Percentiles rank a stretch among this genome's conserved stretches.
Evolutionary conservation across 805 yeast species (phyloP).

Genomic region (Lipomyces starkeyi): DNA sequence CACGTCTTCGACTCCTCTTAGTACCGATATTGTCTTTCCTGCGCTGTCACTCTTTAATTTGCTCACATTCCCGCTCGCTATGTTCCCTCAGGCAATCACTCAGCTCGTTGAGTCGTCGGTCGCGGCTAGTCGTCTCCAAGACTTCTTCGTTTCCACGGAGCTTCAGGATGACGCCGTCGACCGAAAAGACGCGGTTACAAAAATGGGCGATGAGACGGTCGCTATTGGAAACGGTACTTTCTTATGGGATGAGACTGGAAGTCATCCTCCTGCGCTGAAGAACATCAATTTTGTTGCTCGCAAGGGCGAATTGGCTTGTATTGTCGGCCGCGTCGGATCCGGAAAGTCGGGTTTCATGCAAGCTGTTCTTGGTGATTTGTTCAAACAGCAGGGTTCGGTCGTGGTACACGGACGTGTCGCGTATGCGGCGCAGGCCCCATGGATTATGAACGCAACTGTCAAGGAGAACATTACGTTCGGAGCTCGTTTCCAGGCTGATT

Average conservation of each 20-base stretch:
- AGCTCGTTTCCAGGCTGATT: conserved; percentile 76
- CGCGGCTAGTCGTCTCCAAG: conserved; percentile 62
- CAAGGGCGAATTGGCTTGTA: conserved; percentile 81
- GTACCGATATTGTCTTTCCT: conserved; percentile 88
- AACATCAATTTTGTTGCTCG: conserved; percentile 66
- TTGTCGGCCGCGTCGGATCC: conserved; percentile 88
- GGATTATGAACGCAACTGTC: conserved; percentile 96
- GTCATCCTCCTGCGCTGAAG: conserved; percentile 69
- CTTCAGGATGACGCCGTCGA: conserved; percentile 80
- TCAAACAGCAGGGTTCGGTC: conserved; percentile 75
- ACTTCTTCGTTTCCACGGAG: conserved; percentile 73
- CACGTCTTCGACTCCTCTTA: conserved; percentile 66
- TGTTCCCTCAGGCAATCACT: conserved; percentile 88
- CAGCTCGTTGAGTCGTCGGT: conserved; percentile 83
- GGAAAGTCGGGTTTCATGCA: conserved; percentile 87
- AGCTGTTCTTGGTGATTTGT: conserved; percentile 80
- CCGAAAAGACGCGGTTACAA: conserved; percentile 63
- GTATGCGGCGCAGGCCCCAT: conserved; percentile 90
- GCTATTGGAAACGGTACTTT: conserved; percentile 48
- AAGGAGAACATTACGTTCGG: conserved; percentile 92
- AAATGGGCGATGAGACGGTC: conserved; percentile 66
- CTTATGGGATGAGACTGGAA: conserved; percentile 74
- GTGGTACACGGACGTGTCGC: conserved; percentile 78
- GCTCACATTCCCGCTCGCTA: conserved; percentile 88
- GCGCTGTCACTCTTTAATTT: conserved; percentile 88